Conservation (phyloP, 2,329 filamentous ascomycete species). For the Ceratocystiopsis brevicomis region DNA sequence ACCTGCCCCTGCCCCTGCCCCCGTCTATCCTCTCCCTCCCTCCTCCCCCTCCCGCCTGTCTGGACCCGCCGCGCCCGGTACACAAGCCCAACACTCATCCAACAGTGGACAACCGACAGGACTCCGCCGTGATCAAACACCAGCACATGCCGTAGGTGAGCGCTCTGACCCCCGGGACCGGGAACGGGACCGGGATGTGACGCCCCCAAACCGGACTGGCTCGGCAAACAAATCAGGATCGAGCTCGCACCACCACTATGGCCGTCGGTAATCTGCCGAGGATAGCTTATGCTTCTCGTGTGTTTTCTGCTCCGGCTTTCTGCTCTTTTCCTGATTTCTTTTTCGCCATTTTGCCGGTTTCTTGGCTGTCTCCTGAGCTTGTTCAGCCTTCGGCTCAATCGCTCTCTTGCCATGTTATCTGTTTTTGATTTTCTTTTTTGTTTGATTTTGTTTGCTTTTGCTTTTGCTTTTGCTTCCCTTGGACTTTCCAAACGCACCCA, state of each 20-base stretch:
- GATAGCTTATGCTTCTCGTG: too few relatives aligned
- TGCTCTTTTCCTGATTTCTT: too few relatives aligned
- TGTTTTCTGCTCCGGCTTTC: too few relatives aligned
- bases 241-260: slow-evolving; percentile 4
- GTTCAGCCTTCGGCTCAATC: too few relatives aligned
- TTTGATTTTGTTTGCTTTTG: too few relatives aligned
- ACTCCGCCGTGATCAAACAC: slow-evolving; percentile 1
- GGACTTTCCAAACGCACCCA: too few relatives aligned
- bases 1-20: slow-evolving; percentile 2
- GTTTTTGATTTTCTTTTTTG: too few relatives aligned
- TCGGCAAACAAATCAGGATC: slow-evolving; percentile 2
- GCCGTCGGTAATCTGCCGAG: slow-evolving; percentile 3
- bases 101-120: slow-evolving; percentile 6
- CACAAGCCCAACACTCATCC: slow-evolving; percentile 7
- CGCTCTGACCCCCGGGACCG: slow-evolving; percentile 3
- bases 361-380: too few relatives aligned
- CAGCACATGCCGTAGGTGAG: slow-evolving; percentile 4
- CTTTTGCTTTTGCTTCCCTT: too few relatives aligned
- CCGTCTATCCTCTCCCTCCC: slow-evolving; percentile 2
- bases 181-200: slow-evolving; percentile 6
- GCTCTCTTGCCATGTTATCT: too few relatives aligned
- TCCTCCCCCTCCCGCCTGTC: slow-evolving; percentile 5
- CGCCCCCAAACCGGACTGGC: slow-evolving; percentile 8
- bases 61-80: slow-evolving; percentile 4
- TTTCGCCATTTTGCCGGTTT: too few relatives aligned